A percentile compares a stretch with the other conserved stretches of the same genome.
These are phyloP conservation scores for Penicillium glabrum DNA, from an alignment of 2,329 filamentous ascomycete genomes.

Conservation along the genomic window DNA sequence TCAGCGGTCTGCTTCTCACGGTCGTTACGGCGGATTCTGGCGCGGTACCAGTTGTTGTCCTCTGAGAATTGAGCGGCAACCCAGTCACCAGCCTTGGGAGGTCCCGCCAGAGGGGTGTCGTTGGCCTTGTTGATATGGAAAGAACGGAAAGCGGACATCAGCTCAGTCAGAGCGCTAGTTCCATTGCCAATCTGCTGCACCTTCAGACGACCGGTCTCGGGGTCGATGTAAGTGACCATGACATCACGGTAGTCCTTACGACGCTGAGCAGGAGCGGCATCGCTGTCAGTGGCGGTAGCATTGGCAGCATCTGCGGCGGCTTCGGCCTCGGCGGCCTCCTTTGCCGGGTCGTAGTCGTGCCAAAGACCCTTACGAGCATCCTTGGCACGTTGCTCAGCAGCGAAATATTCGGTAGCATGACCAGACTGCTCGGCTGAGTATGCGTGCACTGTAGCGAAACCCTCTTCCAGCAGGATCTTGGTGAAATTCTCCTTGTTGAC, in stretches of 20 bases:
- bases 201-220: conserved; percentile 75
- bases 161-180: conserved; percentile 76
- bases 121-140: conserved; percentile 88
- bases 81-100: conserved; percentile 86
- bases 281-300: conserved; percentile 54
- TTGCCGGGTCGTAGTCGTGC: conserved; percentile 90
- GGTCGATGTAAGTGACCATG: conserved; percentile 84
- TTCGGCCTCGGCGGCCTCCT: conserved; percentile 67
- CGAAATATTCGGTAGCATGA: conserved; percentile 81
- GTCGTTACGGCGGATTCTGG: conserved; percentile 86
- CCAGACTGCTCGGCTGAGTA: conserved; percentile 96
- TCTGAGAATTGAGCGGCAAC: conserved; percentile 88
- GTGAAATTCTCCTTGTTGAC: conserved; percentile 95
- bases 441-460: conserved; percentile 84
- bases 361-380: conserved; percentile 84
- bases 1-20: conserved; percentile 85
- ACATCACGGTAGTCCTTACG: conserved; percentile 94
- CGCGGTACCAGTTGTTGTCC: conserved; percentile 93
- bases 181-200: conserved; percentile 86
- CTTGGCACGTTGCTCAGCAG: conserved; percentile 86
- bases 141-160: conserved; percentile 88
- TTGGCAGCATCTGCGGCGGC: conserved; percentile 53
- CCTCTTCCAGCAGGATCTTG: conserved; percentile 90
- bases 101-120: conserved; percentile 67
- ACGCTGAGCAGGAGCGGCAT: conserved; percentile 51